These are phyloP conservation scores for Mrakia gelida DNA, from an alignment of 768 basidiomycete genomes.

Conservation along the genomic window DNA sequence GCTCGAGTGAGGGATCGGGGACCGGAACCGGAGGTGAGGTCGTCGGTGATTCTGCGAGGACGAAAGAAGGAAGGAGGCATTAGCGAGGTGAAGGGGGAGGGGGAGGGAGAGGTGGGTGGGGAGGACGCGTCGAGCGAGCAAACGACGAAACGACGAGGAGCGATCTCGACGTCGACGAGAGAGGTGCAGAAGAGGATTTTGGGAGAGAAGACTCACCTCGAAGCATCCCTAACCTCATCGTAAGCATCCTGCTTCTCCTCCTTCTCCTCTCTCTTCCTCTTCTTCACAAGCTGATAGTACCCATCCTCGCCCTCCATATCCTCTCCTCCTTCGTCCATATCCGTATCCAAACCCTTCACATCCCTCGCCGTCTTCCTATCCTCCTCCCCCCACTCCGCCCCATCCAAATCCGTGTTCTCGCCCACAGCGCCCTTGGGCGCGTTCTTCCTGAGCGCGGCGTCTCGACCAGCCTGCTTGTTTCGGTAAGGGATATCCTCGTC, in stretches of 20 bases:
- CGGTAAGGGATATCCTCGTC: slow-evolving; percentile 94
- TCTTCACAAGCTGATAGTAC: slow-evolving; percentile 59
- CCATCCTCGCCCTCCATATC: slow-evolving; percentile 55
- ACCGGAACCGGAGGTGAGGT: slow-evolving; percentile 53
- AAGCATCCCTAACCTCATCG: slow-evolving; percentile 58
- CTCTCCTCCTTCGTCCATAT: slow-evolving; percentile 42
- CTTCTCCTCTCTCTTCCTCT: slow-evolving; percentile 26
- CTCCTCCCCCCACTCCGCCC: slow-evolving; percentile 38
- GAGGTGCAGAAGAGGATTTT: too few species aligned
- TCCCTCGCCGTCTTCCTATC: not conserved
- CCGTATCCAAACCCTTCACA: slow-evolving; percentile 40
- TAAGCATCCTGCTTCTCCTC: slow-evolving; percentile 60
- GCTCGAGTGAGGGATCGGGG: slow-evolving; percentile 84
- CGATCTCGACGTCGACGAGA: not conserved
- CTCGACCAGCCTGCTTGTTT: slow-evolving; percentile 54
- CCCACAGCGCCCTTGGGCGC: slow-evolving; percentile 66
- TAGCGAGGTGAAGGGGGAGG: not conserved
- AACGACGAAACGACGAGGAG: not conserved
- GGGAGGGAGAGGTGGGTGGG: too few species aligned
- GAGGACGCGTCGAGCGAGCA: not conserved
- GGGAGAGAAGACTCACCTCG: slow-evolving; percentile 54
- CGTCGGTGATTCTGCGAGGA: slow-evolving; percentile 38
- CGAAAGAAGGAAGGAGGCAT: not conserved
- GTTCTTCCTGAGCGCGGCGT: slow-evolving; percentile 47
- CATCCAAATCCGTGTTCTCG: slow-evolving; percentile 40